Conservation (phyloP, 805 yeast species). For the Kockiozyma suomiensis region DNA sequence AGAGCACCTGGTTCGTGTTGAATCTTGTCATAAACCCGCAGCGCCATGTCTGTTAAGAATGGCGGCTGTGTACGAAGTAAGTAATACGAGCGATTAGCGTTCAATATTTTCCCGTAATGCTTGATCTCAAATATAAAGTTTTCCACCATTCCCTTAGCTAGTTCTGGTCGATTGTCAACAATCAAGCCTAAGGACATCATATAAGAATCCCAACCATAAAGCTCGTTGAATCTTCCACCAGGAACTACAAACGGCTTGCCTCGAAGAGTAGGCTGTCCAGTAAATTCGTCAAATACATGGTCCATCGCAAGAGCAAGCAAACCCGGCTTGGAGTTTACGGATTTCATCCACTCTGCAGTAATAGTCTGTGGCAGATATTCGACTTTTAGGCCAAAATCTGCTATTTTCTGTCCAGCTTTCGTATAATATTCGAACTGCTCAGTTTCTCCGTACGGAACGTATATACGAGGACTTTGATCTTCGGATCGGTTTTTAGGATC, state of each 20-base stretch:
- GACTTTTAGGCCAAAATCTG: conserved; percentile 66
- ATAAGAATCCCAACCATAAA: conserved; percentile 98
- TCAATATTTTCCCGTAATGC: conserved; percentile 88
- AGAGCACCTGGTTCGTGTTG: conserved; percentile 46
- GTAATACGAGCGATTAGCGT: conserved; percentile 92
- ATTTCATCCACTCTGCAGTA: conserved; percentile 74
- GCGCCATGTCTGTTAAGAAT: conserved; percentile 88
- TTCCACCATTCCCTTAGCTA: conserved; percentile 88
- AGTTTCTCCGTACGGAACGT: conserved; percentile 66
- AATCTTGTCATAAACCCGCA: conserved; percentile 64
- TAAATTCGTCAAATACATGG: conserved; percentile 51
- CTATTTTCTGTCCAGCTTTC: conserved; percentile 55
- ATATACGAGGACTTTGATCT: conserved; percentile 70
- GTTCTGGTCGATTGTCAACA: conserved; percentile 61
- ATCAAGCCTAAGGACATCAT: conserved; percentile 85
- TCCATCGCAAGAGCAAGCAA: conserved; percentile 77
- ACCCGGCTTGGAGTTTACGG: conserved; percentile 83
- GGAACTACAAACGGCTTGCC: conserved; percentile 92
- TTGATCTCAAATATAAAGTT: conserved; percentile 88
- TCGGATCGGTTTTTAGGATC: conserved; percentile 76
- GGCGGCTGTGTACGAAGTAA: conserved; percentile 96
- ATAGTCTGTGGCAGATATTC: conserved; percentile 74
- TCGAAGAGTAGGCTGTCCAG: conserved; percentile 54
- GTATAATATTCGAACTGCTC: conserved; percentile 75
- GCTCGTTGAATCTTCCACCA: conserved; percentile 95